phyloP scores from a whole-genome alignment of 768 basidiomycete species.

The Paxillus ammoniavirescens region DNA sequence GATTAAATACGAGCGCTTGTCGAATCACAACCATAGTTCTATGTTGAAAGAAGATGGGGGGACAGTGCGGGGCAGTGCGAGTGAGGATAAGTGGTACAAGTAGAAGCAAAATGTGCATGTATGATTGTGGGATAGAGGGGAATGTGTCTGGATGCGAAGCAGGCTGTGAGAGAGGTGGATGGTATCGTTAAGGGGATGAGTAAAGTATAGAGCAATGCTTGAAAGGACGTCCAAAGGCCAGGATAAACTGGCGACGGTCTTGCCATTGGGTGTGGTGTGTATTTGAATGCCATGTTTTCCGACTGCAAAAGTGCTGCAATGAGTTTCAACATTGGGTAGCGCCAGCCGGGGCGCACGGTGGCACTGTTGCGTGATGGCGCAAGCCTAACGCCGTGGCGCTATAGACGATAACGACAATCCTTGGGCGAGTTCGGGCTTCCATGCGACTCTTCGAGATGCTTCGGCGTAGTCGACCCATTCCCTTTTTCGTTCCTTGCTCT shows the following conservation, averaged over 20 bases:
- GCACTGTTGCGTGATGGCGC: constrained; percentile 1
- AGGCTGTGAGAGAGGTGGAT: constrained; percentile 12
- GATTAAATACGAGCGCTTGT: constrained; percentile 21
- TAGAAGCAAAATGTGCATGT: constrained; percentile 29
- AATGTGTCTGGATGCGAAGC: constrained; percentile 10
- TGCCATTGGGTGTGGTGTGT: constrained; percentile 10
- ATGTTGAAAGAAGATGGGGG: constrained; percentile 19
- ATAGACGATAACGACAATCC: constrained; percentile 71
- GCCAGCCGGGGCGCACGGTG: constrained; percentile 5
- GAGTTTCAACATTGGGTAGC: constrained; percentile 12
- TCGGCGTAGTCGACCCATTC: constrained; percentile 91
- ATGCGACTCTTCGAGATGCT: constrained; percentile 68
- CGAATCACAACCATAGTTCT: constrained; percentile 24
- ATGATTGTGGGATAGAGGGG: constrained; percentile 14
- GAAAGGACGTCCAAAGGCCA: constrained; percentile 17
- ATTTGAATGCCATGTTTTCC: constrained; percentile 3
- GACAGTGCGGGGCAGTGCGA: constrained; percentile 10
- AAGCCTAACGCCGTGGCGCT: constrained; percentile 51
- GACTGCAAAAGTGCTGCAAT: constrained; percentile 8
- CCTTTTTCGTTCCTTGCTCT: constrained; percentile 72
- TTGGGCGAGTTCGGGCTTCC: constrained; percentile 84
- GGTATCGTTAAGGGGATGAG: constrained; percentile 29
- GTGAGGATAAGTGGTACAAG: constrained; percentile 29
- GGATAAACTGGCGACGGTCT: constrained; percentile 15
- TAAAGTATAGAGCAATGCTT: constrained; percentile 27